phyloP scores from a whole-genome alignment of 2,329 filamentous ascomycete genomes.

The Ophiostoma angusticollis region DNA sequence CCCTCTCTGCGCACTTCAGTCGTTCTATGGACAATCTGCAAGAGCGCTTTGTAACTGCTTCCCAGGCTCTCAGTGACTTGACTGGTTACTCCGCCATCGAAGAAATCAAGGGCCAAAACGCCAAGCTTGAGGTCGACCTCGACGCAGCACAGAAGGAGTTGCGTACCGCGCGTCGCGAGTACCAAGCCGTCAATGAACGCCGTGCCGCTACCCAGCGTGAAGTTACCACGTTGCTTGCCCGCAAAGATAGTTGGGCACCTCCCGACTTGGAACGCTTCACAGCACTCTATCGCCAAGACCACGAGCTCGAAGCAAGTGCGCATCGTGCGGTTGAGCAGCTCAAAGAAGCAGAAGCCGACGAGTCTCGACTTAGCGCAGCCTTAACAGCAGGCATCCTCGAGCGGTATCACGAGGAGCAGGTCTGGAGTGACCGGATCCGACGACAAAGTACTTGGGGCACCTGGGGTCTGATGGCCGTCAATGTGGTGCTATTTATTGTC shows the following conservation, averaged over 20 bases:
- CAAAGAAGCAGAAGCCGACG: constrained; percentile 61
- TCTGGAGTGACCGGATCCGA: constrained; percentile 96
- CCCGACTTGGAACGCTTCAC: constrained; percentile 90
- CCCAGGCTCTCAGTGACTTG: constrained; percentile 81
- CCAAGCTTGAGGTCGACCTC: constrained; percentile 48
- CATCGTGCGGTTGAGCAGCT: constrained; percentile 57
- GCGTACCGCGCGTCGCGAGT: constrained; percentile 56
- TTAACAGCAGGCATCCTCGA: constrained; percentile 75
- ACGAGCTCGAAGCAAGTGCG: constrained; percentile 82
- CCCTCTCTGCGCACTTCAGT: constrained; percentile 40
- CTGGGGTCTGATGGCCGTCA: constrained; percentile 95
- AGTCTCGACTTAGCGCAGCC: constrained; percentile 63
- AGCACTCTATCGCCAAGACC: constrained; percentile 77
- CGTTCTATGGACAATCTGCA: constrained; percentile 81
- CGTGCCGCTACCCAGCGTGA: constrained; percentile 88
- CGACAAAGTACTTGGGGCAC: constrained; percentile 97
- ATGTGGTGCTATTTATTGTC: constrained; percentile 75
- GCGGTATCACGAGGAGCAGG: constrained; percentile 96
- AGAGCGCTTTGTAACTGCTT: constrained; percentile 69
- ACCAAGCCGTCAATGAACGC: constrained; percentile 71
- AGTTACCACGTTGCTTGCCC: constrained; percentile 83
- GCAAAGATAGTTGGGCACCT: constrained; percentile 86
- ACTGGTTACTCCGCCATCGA: constrained; percentile 93
- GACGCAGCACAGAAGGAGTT: constrained; percentile 50
- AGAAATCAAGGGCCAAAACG: constrained; percentile 66